These are phyloP conservation scores for Takakia lepidozioides DNA, from an alignment of 225 moss, liverwort and hornwort species.

Conservation along the genomic window DNA sequence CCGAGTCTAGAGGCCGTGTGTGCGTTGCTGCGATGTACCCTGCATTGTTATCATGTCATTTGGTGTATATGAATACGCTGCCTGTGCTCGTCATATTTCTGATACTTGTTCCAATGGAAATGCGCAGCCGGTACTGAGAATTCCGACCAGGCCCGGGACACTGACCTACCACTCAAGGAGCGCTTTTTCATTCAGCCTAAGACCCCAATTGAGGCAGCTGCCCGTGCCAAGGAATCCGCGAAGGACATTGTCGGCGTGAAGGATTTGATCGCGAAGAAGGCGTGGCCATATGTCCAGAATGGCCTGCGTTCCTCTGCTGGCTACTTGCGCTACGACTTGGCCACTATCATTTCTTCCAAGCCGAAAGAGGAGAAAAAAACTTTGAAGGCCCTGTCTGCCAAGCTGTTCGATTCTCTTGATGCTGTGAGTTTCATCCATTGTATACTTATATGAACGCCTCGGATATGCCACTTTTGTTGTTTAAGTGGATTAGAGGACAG, in stretches of 20 bases:
- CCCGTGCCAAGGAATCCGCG: constrained; percentile 54
- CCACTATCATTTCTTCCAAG: constrained; percentile 44
- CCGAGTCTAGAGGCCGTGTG: no score
- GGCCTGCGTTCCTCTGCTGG: constrained; percentile 64
- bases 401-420: constrained; percentile 42
- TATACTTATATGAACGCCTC: no score
- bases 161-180: constrained; percentile 43
- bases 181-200: constrained; percentile 56
- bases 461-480: no score
- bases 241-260: constrained; percentile 63
- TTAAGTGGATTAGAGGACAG: no score
- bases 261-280: constrained; percentile 66
- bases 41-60: no score
- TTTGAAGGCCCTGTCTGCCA: constrained; percentile 35
- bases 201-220: constrained; percentile 18
- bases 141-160: constrained; percentile 77
- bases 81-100: no score
- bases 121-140: constrained; percentile 88
- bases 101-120: no score
- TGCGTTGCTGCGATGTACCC: no score
- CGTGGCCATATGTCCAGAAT: constrained; percentile 89
- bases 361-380: constrained; percentile 48
- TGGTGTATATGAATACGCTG: no score
- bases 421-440: constrained; percentile 21
- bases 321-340: constrained; percentile 63